A percentile compares a stretch with the other conserved stretches of the same genome.
Evolutionary conservation across 805 yeast species (phyloP).

Genomic region (Vanderwaltozyma yarrowii): DNA sequence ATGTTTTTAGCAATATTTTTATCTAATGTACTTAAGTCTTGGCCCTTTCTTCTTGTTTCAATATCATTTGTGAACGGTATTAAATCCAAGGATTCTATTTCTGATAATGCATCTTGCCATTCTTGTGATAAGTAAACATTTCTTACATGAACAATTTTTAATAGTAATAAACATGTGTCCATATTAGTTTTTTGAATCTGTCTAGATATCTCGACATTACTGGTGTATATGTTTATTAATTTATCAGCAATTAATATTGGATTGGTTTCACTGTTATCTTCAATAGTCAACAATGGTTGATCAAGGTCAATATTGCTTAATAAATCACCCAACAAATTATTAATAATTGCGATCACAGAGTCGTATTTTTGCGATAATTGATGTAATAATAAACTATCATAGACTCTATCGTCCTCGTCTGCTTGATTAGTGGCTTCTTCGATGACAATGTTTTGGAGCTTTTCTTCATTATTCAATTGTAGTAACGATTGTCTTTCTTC

Average conservation of each 20-base stretch:
- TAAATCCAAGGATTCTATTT: conserved; percentile 51
- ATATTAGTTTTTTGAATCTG: conserved; percentile 44
- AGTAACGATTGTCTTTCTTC: conserved; percentile 66
- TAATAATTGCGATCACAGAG: conserved; percentile 65
- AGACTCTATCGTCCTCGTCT: conserved; percentile 81
- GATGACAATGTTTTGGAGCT: conserved; percentile 59
- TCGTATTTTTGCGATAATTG: conserved; percentile 84
- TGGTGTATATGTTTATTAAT: conserved; percentile 30
- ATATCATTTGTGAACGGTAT: conserved; percentile 54
- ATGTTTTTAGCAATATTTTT: conserved; percentile 68
- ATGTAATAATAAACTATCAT: conserved; percentile 76
- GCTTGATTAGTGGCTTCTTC: conserved; percentile 80
- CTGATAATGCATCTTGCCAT: conserved; percentile 49
- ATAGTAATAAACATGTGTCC: conserved; percentile 53
- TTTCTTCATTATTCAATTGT: conserved; percentile 44
- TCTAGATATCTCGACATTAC: conserved; percentile 51
- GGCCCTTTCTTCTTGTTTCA: conserved; percentile 56
- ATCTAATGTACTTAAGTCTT: conserved; percentile 53
- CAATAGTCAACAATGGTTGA: conserved; percentile 35
- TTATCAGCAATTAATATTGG: conserved; percentile 32
- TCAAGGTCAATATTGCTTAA: conserved; percentile 62
- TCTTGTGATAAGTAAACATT: conserved; percentile 44
- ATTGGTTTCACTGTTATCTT: conserved; percentile 36
- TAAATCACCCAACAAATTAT: conserved; percentile 67
- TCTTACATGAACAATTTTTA: conserved; percentile 61